Conservation (phyloP, 768 basidiomycete genomes). For the Stropharia rugosoannulata region DNA sequence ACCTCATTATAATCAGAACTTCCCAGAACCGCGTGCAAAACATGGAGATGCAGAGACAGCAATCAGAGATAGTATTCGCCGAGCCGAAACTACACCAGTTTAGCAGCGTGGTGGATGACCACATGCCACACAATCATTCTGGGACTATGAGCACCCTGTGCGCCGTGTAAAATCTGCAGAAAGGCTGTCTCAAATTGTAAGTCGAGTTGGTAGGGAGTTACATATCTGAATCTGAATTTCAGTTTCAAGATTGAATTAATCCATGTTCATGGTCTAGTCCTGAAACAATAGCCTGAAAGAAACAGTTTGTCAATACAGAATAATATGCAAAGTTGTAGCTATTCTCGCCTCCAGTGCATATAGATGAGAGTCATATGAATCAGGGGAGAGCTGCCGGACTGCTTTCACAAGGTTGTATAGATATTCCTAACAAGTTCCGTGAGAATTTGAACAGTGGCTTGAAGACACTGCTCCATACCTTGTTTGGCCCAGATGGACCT, state of each 20-base stretch:
- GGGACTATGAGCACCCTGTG: no score
- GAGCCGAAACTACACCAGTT: not conserved
- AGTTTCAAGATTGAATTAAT: not conserved
- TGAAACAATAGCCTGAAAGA: not conserved
- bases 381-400: slow-evolving; percentile 70
- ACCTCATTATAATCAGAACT: slow-evolving; percentile 13
- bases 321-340: not conserved
- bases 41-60: not conserved
- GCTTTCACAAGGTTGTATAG: slow-evolving; percentile 75
- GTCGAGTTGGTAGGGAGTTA: no score
- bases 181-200: no score
- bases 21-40: slow-evolving; percentile 2
- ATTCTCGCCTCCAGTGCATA: slow-evolving; percentile 68
- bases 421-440: slow-evolving; percentile 62
- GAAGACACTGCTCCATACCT: slow-evolving; percentile 40
- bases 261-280: not conserved
- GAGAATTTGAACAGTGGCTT: not conserved
- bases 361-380: slow-evolving; percentile 75
- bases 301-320: not conserved
- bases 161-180: no score
- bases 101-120: no score
- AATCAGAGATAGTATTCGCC: not conserved
- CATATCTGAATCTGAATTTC: no score
- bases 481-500: slow-evolving; percentile 91
- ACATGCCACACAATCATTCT: no score